These are phyloP conservation scores for Lyophyllum semitale DNA, from an alignment of 768 basidiomycete genomes.

Conservation along the genomic window DNA sequence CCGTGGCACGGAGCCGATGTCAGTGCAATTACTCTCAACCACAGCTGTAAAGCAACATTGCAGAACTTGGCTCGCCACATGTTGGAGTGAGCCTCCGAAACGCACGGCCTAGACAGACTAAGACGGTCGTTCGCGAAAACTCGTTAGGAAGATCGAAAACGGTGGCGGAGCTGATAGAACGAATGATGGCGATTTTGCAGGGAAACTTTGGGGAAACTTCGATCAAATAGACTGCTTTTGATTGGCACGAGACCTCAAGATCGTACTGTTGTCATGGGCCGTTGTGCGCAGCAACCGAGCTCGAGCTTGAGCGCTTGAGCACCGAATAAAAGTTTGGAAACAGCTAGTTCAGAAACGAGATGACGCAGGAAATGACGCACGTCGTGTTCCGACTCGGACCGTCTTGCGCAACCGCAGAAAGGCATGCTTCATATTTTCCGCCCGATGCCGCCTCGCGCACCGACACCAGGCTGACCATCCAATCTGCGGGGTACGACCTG, in stretches of 20 bases:
- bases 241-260: too few relatives aligned
- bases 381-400: slow-evolving; percentile 13
- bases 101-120: too few relatives aligned
- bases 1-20: slow-evolving; percentile 5
- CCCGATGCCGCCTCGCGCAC: slow-evolving; percentile 12
- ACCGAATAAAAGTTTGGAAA: background rate
- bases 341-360: background rate
- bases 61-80: background rate
- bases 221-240: too few relatives aligned
- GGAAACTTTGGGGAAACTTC: too few relatives aligned
- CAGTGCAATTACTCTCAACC: background rate
- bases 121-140: too few relatives aligned
- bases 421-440: background rate
- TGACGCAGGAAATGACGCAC: background rate
- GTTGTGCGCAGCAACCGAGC: too few relatives aligned
- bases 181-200: too few relatives aligned
- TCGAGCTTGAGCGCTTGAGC: too few relatives aligned
- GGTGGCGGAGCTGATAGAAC: too few relatives aligned
- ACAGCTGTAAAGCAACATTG: background rate
- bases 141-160: too few relatives aligned
- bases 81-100: too few relatives aligned
- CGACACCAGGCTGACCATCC: background rate
- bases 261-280: too few relatives aligned
- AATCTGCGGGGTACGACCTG: slow-evolving; percentile 5
- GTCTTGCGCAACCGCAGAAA: background rate